Conservation (phyloP, 1,284 basidiomycete species). For the Ustilago crameri region DNA sequence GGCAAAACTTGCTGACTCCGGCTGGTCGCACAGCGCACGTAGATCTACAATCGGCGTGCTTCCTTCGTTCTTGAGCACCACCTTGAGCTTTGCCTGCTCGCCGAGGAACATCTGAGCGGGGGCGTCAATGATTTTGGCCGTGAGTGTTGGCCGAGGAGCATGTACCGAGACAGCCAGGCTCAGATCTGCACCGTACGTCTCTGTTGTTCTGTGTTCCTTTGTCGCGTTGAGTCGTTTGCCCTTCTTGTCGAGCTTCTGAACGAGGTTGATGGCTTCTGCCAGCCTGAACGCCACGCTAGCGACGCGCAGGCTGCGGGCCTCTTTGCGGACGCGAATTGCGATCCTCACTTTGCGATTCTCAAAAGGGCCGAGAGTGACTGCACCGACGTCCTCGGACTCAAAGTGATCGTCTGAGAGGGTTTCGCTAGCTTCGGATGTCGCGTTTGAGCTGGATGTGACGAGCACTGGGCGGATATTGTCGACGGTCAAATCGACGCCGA, state of each 20-base stretch:
- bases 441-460: not conserved
- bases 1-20: conserved; percentile 20
- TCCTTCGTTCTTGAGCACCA: conserved; percentile 34
- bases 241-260: conserved; percentile 68
- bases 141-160: conserved; percentile 23
- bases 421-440: not conserved
- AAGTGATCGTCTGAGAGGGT: conserved; percentile 16
- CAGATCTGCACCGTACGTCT: conserved; percentile 70
- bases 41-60: conserved; percentile 14
- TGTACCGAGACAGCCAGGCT: conserved; percentile 68
- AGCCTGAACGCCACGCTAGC: conserved; percentile 68
- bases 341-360: conserved; percentile 14
- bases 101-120: conserved; percentile 21
- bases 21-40: conserved; percentile 30
- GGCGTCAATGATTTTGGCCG: conserved; percentile 12
- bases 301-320: conserved; percentile 54
- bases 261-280: conserved; percentile 69
- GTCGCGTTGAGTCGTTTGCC: conserved; percentile 70
- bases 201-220: conserved; percentile 68
- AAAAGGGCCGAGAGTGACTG: conserved; percentile 23
- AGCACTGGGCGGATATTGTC: conserved; percentile 19
- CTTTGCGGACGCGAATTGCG: conserved; percentile 11
- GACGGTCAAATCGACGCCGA: conserved; percentile 55
- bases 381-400: conserved; percentile 54
- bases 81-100: conserved; percentile 15